Percentiles rank a stretch among this genome's conserved stretches.
These are phyloP conservation scores for Tulasnella sp. DNA, from an alignment of 768 basidiomycete species.

Conservation along the genomic window DNA sequence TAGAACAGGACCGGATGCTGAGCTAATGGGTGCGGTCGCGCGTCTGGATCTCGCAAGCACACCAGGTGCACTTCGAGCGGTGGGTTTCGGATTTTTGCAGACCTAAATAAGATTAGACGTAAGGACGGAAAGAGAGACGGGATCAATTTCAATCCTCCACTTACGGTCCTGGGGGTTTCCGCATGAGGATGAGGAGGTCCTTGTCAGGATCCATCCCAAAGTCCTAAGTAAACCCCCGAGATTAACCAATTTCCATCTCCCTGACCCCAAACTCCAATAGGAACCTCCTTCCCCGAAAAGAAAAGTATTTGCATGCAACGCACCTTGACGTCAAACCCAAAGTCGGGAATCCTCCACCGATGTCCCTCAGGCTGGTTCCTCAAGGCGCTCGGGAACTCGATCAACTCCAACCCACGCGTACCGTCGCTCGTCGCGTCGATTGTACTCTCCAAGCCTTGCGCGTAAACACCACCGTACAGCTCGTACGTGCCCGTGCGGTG, in stretches of 20 bases:
- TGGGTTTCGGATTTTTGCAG: neutral
- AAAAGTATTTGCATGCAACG: neutral
- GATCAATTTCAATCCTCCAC: neutral
- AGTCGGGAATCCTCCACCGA: slow-evolving; percentile 2
- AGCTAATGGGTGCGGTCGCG: neutral
- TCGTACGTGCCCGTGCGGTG: slow-evolving; percentile 1
- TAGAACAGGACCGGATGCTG: neutral
- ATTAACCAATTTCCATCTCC: neutral
- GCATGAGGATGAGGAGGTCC: neutral
- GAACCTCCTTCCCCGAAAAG: neutral
- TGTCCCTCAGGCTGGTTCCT: slow-evolving; percentile 1
- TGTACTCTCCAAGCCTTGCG: neutral
- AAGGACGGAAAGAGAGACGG: neutral
- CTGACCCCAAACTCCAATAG: neutral
- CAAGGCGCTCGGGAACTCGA: slow-evolving; percentile 2
- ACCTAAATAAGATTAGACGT: neutral
- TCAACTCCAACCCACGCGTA: slow-evolving; percentile 5
- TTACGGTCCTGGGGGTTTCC: neutral
- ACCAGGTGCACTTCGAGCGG: neutral
- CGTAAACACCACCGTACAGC: slow-evolving; percentile 11
- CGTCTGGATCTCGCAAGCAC: neutral
- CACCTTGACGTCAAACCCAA: slow-evolving; percentile 8
- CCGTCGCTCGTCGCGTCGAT: neutral
- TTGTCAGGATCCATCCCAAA: slow-evolving; percentile 13
- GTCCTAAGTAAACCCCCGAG: neutral